These are phyloP conservation scores for Omphalotus guepiniiformis DNA, from an alignment of 768 basidiomycete species.

Conservation along the genomic window DNA sequence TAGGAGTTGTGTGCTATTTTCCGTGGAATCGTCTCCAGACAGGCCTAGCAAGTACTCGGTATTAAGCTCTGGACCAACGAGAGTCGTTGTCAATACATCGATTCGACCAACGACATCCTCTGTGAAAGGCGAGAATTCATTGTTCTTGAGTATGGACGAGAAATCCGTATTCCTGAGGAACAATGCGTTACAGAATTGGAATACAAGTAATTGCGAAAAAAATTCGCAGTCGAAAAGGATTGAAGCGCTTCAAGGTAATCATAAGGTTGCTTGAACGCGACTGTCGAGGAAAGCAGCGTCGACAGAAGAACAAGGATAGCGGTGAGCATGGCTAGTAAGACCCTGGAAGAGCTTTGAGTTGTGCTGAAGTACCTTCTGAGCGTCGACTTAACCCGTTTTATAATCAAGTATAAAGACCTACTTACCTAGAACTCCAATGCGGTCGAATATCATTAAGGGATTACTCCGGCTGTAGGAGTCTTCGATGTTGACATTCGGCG, in stretches of 20 bases:
- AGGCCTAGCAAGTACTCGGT: slow-evolving; percentile 5
- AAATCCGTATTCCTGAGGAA: neutral
- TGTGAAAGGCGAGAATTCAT: neutral
- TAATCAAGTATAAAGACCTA: too few species aligned
- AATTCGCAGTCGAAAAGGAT: neutral
- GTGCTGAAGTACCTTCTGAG: too few species aligned
- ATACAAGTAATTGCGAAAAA: too few species aligned
- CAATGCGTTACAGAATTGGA: neutral
- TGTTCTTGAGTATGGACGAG: neutral
- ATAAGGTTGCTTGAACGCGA: neutral
- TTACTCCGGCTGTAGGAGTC: too few species aligned
- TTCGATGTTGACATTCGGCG: too few species aligned
- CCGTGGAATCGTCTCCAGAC: neutral
- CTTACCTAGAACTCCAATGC: too few species aligned
- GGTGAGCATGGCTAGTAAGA: too few species aligned
- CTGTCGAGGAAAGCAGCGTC: neutral
- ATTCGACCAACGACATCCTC: slow-evolving; percentile 3
- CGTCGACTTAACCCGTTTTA: too few species aligned
- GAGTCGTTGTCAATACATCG: slow-evolving; percentile 1
- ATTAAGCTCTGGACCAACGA: slow-evolving; percentile 4
- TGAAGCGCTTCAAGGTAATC: neutral
- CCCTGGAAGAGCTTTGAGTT: too few species aligned
- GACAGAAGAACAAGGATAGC: too few species aligned
- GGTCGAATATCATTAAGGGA: too few species aligned
- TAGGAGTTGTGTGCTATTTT: slow-evolving; percentile 8